Percentiles rank a stretch among this genome's conserved stretches.
These are phyloP conservation scores for Osmozyma mogii DNA, from an alignment of 805 yeast genomes.

Conservation along the genomic window DNA sequence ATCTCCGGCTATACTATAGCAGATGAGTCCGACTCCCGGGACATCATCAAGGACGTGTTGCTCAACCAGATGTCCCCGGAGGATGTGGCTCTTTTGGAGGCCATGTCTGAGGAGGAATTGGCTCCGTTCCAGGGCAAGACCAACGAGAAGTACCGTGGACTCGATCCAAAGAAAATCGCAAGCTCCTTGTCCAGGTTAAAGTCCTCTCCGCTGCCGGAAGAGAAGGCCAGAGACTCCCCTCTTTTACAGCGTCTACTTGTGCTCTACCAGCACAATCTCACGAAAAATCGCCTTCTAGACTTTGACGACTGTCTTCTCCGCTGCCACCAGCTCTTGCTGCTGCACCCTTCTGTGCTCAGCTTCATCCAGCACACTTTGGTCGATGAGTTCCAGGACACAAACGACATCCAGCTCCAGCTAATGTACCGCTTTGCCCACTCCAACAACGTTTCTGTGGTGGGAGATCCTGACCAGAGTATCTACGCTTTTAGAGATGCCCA, in stretches of 20 bases:
- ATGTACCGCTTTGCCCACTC: constrained; percentile 41
- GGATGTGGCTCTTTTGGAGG: constrained; percentile 13
- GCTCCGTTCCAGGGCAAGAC: constrained; percentile 7
- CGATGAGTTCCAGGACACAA: constrained; percentile 95
- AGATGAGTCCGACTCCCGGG: constrained; percentile 53
- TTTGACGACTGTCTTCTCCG: constrained; percentile 75
- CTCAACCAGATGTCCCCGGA: constrained; percentile 13
- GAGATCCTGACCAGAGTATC: constrained; percentile 95
- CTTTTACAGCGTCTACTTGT: no score
- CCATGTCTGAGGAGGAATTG: constrained; percentile 12
- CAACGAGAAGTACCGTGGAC: constrained; percentile 20
- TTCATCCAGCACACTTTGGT: constrained; percentile 65
- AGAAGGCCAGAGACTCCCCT: no score
- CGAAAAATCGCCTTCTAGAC: constrained; percentile 44
- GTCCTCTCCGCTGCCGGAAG: no score
- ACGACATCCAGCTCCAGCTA: constrained; percentile 63
- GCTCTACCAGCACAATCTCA: constrained; percentile 45
- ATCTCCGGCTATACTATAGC: constrained; percentile 44
- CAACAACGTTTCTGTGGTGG: constrained; percentile 73
- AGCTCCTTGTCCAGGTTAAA: constrained; percentile 49
- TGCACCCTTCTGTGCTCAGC: constrained; percentile 36
- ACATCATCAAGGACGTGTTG: constrained; percentile 37
- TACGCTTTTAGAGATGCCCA: constrained; percentile 84
- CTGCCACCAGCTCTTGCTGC: constrained; percentile 42
- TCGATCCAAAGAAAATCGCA: constrained; percentile 34